These are phyloP conservation scores for Gastroboletus turbinatus DNA, from an alignment of 1,284 basidiomycete genomes.

Conservation along the genomic window DNA sequence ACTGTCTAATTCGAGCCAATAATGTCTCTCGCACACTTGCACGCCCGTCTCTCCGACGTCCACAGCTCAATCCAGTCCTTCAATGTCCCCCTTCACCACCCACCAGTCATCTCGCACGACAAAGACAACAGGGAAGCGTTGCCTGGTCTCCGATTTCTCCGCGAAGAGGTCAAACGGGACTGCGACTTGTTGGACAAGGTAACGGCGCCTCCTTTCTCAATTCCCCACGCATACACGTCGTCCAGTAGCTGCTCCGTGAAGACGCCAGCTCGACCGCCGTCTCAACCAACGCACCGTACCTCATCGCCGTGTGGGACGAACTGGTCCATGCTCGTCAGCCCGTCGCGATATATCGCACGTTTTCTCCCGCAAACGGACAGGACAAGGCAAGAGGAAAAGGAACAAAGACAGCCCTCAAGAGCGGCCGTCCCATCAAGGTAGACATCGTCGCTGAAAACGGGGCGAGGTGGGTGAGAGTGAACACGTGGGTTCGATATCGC, in stretches of 20 bases:
- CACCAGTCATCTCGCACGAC: constrained; percentile 11
- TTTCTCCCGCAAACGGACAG: constrained; percentile 33
- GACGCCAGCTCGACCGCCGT: constrained; percentile 40
- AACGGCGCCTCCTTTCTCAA: neutral
- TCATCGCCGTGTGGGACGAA: constrained; percentile 77
- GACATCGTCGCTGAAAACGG: constrained; percentile 79
- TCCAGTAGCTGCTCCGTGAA: constrained; percentile 63
- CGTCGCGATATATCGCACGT: constrained; percentile 58
- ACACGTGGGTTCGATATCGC: constrained; percentile 63
- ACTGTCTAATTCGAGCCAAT: neutral
- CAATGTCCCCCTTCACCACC: neutral
- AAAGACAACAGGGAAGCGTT: constrained; percentile 18
- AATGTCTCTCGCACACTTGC: neutral
- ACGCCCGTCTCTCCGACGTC: neutral
- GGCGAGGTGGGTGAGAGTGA: constrained; percentile 75
- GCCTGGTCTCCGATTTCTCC: constrained; percentile 40
- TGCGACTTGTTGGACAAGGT: constrained; percentile 39
- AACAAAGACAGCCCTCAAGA: neutral
- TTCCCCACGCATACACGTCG: neutral
- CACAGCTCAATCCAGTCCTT: constrained; percentile 4
- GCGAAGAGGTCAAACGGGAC: constrained; percentile 44
- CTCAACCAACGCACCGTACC: constrained; percentile 75
- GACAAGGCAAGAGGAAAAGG: constrained; percentile 6
- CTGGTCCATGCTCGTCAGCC: constrained; percentile 58
- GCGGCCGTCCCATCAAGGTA: constrained; percentile 51